Base-by-base conservation (phyloP, 177 flowering plant genomes). In the Vitis hybrid region DNA sequence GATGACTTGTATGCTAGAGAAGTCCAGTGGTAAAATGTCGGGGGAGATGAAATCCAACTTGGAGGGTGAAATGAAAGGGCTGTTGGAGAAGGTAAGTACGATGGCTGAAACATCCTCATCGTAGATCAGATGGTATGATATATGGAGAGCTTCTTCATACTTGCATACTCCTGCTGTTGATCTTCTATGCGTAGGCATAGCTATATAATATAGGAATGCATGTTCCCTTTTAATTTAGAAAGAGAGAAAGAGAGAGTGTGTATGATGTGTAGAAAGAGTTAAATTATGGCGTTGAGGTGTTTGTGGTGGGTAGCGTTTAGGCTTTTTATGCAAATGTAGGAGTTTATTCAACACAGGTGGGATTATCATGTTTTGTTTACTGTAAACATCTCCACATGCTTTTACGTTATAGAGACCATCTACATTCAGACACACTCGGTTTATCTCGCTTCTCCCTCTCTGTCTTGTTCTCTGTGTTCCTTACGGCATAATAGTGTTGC, bases 61-160 rank as follows among this genome's bases (percentile, higher is more conserved):
- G 18, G 66, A 81, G 64, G 49, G 62, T 13, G 82, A 82, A 74
- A 62, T 84, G 51, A 76, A 70, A 27, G 71, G 35, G 27, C 72
- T 84, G 1, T 59, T 84, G 72, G 76, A 82, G 74, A 76, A 73
- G 76, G 82, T 86, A 62, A 81, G 71, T 40, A 15, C 65, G 10
- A 66, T 83, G 79, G 65, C 24, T 6, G 69, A 24, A 49, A 73
- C 81, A 18, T 50, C 19, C 11, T 67, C 76, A 13, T 69, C 72
- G 4, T 51, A 70, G 61, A 35, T 16, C 27, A 10, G 62, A 21
- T 30, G 56, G 60, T 48, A 19, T 60, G 11, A 52, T n/a, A 21
- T 24, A 30, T 14, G 14, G 4, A 60, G 4, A 60, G 56, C 62
- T 13, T 61, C 10, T 59, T 59, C 30, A 27, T 7, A 16, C n/a